Evolutionary conservation across 169 alveolate genomes (phyloP).

Genomic region (Plasmodium coatneyi): DNA sequence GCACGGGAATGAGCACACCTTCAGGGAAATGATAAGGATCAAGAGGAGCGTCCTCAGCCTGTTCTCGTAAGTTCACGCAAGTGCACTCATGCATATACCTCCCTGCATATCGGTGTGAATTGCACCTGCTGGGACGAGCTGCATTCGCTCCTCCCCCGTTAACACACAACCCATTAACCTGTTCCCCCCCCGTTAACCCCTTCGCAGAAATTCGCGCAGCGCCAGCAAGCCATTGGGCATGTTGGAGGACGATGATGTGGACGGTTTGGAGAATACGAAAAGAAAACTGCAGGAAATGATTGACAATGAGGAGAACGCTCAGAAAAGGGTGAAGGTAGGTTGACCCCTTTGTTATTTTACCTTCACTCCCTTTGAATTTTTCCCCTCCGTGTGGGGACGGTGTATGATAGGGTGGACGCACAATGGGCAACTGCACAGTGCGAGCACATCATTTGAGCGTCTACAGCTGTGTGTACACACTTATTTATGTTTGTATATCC

Average conservation of each 20-base stretch:
- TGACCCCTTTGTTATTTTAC: not conserved
- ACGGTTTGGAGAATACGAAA: conserved; percentile 45
- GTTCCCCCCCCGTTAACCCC: not conserved
- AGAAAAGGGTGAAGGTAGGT: conserved; percentile 24
- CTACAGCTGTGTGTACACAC: not conserved
- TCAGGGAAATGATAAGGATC: conserved; percentile 87
- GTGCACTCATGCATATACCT: not conserved
- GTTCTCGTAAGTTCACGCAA: conserved; percentile 20
- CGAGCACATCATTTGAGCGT: not conserved
- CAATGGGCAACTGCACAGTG: not conserved
- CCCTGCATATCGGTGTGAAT: not conserved
- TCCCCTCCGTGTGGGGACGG: not conserved
- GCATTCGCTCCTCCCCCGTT: not conserved
- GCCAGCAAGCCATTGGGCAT: not conserved
- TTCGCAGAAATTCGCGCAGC: conserved; percentile 23
- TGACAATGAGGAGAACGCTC: conserved; percentile 54
- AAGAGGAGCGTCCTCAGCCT: conserved; percentile 65
- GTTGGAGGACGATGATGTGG: not conserved
- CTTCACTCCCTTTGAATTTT: not conserved
- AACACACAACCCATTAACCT: too few relatives aligned
- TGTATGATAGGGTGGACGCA: not conserved
- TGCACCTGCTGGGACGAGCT: not conserved
- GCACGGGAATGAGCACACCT: conserved; percentile 91
- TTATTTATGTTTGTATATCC: not conserved
- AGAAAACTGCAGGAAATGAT: conserved; percentile 49